Evolutionary conservation across 371 early-diverging fungal species (phyloP).

Genomic region (Umbelopsis sp.): DNA sequence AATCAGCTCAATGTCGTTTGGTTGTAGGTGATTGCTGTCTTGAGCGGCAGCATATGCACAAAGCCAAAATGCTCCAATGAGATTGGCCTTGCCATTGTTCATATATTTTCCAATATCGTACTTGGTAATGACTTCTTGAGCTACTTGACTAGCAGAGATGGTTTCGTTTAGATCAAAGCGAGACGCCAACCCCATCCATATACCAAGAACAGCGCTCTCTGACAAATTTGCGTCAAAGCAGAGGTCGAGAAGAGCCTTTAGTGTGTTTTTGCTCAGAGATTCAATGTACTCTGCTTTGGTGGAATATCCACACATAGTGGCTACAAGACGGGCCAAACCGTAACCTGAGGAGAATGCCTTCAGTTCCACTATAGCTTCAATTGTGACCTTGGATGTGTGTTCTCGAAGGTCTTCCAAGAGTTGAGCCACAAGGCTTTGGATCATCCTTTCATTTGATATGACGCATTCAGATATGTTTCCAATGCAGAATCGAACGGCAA

Average conservation of each 20-base stretch:
- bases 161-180: not conserved
- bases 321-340: constrained; percentile 48
- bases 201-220: not conserved
- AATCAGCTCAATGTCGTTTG: not conserved
- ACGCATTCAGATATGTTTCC: constrained; percentile 52
- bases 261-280: constrained; percentile 23
- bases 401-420: constrained; percentile 25
- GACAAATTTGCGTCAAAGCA: not conserved
- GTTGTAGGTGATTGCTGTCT: not conserved
- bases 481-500: constrained; percentile 52
- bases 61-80: not conserved
- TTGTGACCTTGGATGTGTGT: constrained; percentile 21
- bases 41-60: not conserved
- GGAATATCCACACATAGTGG: constrained; percentile 48
- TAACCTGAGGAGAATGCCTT: constrained; percentile 57
- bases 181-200: not conserved
- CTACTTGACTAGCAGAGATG: not conserved
- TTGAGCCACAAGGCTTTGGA: constrained; percentile 23
- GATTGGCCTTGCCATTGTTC: not conserved
- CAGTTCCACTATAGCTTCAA: constrained; percentile 42
- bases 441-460: constrained; percentile 51
- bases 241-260: constrained; percentile 21
- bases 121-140: not conserved
- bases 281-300: constrained; percentile 47
- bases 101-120: not conserved